Evolutionary conservation across 768 basidiomycete species (phyloP).

Genomic region (Kwoniella sp.): DNA sequence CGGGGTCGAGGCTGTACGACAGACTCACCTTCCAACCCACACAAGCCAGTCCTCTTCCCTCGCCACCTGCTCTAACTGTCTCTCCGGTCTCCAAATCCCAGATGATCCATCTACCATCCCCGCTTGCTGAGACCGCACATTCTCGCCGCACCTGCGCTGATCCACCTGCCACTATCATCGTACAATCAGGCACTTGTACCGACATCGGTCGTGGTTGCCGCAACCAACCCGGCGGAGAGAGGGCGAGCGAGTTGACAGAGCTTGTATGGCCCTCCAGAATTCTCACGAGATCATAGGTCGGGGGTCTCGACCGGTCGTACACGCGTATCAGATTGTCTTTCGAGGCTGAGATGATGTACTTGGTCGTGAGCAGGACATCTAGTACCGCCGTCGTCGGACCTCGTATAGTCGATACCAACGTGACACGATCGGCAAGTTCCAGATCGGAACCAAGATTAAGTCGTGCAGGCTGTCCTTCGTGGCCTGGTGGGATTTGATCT

Average conservation of each 20-base stretch:
- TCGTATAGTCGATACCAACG: slow-evolving; percentile 15
- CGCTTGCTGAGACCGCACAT: slow-evolving; percentile 31
- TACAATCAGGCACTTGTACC: too few relatives aligned
- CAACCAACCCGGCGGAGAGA: slow-evolving; percentile 9
- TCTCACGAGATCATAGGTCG: not conserved
- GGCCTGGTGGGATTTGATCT: too few relatives aligned
- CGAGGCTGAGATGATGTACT: slow-evolving; percentile 26
- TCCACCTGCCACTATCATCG: not conserved
- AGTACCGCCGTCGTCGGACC: slow-evolving; percentile 28
- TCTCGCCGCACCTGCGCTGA: not conserved
- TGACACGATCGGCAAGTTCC: not conserved
- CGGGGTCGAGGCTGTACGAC: not conserved
- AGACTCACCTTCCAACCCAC: slow-evolving; percentile 39
- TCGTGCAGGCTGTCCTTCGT: too few relatives aligned
- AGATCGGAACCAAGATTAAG: too few relatives aligned
- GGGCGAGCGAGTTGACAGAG: slow-evolving; percentile 38
- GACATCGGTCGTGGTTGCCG: not conserved
- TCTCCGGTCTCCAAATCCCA: slow-evolving; percentile 29
- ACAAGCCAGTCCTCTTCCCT: slow-evolving; percentile 38
- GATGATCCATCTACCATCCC: slow-evolving; percentile 34
- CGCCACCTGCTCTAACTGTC: slow-evolving; percentile 13
- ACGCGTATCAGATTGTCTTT: slow-evolving; percentile 36
- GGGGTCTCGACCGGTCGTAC: slow-evolving; percentile 10
- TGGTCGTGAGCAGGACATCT: slow-evolving; percentile 25
- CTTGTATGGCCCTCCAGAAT: slow-evolving; percentile 22